Evolutionary conservation across 1,139 yeast species (phyloP), one percentile per base, ranked within the genome.

Genomic region (Suhomyces kunorum): DNA sequence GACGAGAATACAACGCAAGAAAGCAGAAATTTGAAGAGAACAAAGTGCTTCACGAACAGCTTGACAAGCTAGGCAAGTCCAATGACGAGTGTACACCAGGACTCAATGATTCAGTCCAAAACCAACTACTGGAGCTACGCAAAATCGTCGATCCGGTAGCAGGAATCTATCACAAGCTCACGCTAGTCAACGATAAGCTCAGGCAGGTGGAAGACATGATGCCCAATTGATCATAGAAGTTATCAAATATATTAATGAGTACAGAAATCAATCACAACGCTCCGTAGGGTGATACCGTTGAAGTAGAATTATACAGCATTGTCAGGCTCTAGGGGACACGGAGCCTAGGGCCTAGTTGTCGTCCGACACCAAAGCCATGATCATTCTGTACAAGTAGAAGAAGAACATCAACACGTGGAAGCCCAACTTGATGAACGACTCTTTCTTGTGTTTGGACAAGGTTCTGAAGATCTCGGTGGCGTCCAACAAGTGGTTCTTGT

Each of bases 401-500:
- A 92, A 92, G 79, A 92, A 92, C 83, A 90, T 76, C 58, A 89
- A 70, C 55, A 92, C 74, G 63, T 89, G 94, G 80, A 87, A 87
- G 9, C 95, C 97, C 57, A 92, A 78, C 67, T 92, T 92, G 64
- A 86, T 67, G 61, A 90, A 90, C 42, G 90, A 78, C 68, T 89
- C 98, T 66, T 83, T 86, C 80, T 94, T 92, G 71, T 92, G 96
- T 59, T 84, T 87, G 53, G 88, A 80, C 59, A 94, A 76, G 36
- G 98, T 90, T 72, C 98, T 83, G 71, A 92, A 92, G 58, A 92
- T 94, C 69, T 92, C 98, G 35, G 99, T 92, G 44, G 98, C 98
- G 66, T 92, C 99, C 64, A 94, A 79, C 49, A 88, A 71, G 63
- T 92, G 92, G 63, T 84, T 85, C 66, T 87, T 87, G 54, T 79